These are phyloP conservation scores for Rhipidocladum racemiflorum DNA, from an alignment of 176 grass and related monocot genomes.

Conservation along the genomic window DNA sequence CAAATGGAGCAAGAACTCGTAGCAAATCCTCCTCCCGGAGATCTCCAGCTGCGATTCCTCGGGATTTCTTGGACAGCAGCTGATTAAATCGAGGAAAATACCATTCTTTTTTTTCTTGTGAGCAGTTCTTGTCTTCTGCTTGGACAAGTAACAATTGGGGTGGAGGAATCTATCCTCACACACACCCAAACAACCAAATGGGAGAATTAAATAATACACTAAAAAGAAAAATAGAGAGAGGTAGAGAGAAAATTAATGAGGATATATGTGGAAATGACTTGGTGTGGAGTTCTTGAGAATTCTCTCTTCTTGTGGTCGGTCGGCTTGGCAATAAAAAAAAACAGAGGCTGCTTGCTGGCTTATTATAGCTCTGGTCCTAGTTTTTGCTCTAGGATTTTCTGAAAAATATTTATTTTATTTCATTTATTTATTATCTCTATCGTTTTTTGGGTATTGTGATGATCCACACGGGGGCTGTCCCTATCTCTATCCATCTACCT, in stretches of 20 bases:
- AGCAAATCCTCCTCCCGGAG: neutral
- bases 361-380: constrained; percentile 13
- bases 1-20: constrained; percentile 25
- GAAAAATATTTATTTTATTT: neutral
- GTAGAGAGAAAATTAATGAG: neutral
- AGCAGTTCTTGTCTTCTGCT: constrained; percentile 34
- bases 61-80: constrained; percentile 11
- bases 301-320: constrained; percentile 30
- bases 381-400: constrained; percentile 21
- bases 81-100: constrained; percentile 4
- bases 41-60: constrained; percentile 1
- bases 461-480: constrained; percentile 20
- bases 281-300: constrained; percentile 28
- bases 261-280: constrained; percentile 11
- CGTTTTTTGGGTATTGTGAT: constrained; percentile 20
- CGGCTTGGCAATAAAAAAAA: constrained; percentile 18
- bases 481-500: constrained; percentile 49
- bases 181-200: constrained; percentile 33
- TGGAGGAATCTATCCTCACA: constrained; percentile 47
- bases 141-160: constrained; percentile 22
- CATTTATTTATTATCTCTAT: neutral
- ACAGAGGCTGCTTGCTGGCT: constrained; percentile 22
- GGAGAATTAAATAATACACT: constrained; percentile 28
- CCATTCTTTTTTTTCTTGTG: constrained; percentile 22
- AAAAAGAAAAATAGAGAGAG: too few species aligned